Evolutionary conservation across 2,329 filamentous ascomycete genomes (phyloP).

Genomic region (Microcyclosporella mali): DNA sequence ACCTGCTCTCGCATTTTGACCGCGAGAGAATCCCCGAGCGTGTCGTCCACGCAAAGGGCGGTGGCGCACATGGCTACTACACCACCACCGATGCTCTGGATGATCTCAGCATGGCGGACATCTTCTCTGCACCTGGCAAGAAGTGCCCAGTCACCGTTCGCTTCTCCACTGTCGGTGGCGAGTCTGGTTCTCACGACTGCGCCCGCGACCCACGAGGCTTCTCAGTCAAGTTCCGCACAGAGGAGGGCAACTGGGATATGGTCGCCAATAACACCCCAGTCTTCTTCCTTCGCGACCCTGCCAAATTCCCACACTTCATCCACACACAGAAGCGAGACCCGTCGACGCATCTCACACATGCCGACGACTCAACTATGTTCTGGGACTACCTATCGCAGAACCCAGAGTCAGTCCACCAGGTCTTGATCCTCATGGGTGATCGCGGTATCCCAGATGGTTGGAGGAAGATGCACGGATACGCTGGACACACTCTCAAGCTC

Average conservation of each 20-base stretch:
- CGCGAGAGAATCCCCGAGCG: conserved; percentile 47
- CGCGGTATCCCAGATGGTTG: conserved; percentile 51
- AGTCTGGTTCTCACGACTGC: conserved; percentile 64
- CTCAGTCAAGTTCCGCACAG: conserved; percentile 65
- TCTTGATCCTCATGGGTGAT: conserved; percentile 51
- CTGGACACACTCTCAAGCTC: conserved; percentile 49
- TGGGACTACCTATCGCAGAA: conserved; percentile 56
- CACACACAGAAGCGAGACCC: conserved; percentile 72
- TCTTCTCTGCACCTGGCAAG: conserved; percentile 55
- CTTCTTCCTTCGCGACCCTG: conserved; percentile 68
- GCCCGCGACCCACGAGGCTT: conserved; percentile 69
- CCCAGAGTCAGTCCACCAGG: conserved; percentile 49
- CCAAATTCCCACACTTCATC: conserved; percentile 68
- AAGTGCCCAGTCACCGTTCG: conserved; percentile 61
- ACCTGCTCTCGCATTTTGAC: conserved; percentile 47
- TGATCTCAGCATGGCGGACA: conserved; percentile 41
- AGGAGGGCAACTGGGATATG: conserved; percentile 68
- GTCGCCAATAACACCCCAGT: conserved; percentile 69
- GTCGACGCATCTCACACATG: conserved; percentile 61
- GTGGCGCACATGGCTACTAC: conserved; percentile 45
- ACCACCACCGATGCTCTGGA: conserved; percentile 42
- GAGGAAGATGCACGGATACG: conserved; percentile 51
- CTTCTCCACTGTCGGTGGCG: conserved; percentile 71
- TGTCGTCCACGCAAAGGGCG: conserved; percentile 47
- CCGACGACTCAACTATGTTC: conserved; percentile 59